These are phyloP conservation scores for Pythium apleroticum DNA, from an alignment of 352 stramenopile species.

Conservation along the genomic window DNA sequence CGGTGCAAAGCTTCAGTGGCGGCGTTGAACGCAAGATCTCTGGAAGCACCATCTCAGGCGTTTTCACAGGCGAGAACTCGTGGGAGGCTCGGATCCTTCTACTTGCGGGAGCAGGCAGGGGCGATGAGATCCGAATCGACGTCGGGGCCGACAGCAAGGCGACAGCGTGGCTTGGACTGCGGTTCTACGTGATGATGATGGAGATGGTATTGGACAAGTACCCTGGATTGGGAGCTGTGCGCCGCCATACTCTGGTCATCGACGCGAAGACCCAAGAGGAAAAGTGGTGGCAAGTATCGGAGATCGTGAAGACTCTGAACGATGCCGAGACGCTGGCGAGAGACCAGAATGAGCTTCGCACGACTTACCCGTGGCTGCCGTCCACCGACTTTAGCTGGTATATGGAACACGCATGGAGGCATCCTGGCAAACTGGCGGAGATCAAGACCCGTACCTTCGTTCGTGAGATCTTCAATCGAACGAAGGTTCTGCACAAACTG, in stretches of 20 bases:
- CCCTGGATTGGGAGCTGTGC: not conserved
- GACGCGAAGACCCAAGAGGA: not conserved
- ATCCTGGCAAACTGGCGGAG: not conserved
- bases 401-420: not conserved
- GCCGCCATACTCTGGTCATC: not conserved
- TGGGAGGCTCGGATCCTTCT: not conserved
- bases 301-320: not conserved
- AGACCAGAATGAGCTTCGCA: not conserved
- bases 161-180: not conserved
- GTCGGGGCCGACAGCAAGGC: not conserved
- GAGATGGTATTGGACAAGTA: not conserved
- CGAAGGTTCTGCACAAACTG: not conserved
- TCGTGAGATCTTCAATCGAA: not conserved
- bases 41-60: not conserved
- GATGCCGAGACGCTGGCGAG: not conserved
- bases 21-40: not conserved
- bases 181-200: not conserved
- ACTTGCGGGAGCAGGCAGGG: no score
- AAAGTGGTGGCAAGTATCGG: not conserved
- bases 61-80: not conserved
- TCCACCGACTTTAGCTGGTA: not conserved
- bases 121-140: not conserved
- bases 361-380: not conserved
- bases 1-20: not conserved
- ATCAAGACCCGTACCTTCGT: not conserved